A percentile compares a stretch with the other conserved stretches of the same genome.
Evolutionary conservation across 139 green algal species (phyloP).

Genomic region (Chlorella sp.): DNA sequence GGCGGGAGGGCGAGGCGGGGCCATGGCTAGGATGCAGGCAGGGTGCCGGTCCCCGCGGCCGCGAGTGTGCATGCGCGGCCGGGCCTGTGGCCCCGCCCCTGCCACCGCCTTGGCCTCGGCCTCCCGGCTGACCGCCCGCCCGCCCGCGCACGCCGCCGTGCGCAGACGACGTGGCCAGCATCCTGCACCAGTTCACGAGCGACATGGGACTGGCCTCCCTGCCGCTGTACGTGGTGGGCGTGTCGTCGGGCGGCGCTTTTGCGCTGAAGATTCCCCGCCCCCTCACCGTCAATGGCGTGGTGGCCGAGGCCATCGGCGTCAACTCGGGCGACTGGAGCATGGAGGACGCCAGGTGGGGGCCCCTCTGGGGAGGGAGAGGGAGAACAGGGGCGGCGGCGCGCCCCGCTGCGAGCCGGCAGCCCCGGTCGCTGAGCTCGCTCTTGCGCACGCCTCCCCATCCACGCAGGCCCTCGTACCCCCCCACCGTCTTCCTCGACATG

Average conservation of each 20-base stretch:
- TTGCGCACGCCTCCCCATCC: neutral
- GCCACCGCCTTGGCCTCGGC: neutral
- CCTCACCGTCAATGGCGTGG: constrained; percentile 12
- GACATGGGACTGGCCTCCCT: neutral
- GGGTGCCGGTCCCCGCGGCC: too few relatives aligned
- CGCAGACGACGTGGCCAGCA: constrained; percentile 8
- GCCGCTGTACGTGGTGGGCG: constrained; percentile 2
- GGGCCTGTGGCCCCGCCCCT: neutral
- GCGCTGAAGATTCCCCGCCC: constrained; percentile 15
- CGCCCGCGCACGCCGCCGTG: neutral
- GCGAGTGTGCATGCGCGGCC: neutral
- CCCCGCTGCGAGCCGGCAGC: neutral
- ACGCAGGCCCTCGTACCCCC: neutral
- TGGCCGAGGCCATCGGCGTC: too few relatives aligned
- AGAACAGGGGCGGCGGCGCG: neutral
- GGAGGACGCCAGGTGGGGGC: neutral
- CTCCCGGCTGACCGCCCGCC: too few relatives aligned
- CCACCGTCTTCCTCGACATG: constrained; percentile 10
- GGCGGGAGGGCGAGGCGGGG: neutral
- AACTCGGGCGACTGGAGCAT: neutral
- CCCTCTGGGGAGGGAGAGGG: neutral
- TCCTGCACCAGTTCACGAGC: constrained; percentile 1
- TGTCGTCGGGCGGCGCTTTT: constrained; percentile 7
- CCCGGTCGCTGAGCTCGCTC: neutral
- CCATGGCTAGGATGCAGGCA: neutral